Evolutionary conservation across 2,329 filamentous ascomycete species (phyloP).

Genomic region (Neofusicoccum ribis): DNA sequence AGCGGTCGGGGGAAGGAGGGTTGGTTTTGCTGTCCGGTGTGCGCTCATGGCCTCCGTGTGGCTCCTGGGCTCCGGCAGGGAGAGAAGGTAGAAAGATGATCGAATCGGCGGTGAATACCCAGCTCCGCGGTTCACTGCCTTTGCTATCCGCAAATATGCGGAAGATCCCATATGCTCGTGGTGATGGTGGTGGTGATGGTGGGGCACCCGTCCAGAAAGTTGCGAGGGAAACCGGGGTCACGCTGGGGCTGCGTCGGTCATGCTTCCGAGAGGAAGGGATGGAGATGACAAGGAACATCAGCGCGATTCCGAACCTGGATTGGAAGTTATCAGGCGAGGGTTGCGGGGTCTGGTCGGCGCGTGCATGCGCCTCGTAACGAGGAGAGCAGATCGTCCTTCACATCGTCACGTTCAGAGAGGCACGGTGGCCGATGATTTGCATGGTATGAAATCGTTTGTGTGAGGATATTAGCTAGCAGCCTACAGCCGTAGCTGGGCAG

Average conservation of each 20-base stretch:
- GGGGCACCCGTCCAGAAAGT: background rate
- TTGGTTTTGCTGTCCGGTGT: too few species aligned
- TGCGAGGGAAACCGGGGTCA: background rate
- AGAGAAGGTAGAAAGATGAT: background rate
- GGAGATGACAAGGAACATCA: background rate
- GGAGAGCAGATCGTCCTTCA: background rate
- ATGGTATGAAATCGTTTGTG: constrained; percentile 5
- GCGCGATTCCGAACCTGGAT: background rate
- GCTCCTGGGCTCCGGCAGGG: background rate
- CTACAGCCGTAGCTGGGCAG: constrained; percentile 4
- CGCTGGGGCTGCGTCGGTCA: background rate
- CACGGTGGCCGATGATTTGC: background rate
- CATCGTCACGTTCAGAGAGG: background rate
- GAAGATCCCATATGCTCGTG: background rate
- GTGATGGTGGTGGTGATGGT: background rate
- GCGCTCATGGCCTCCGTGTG: too few species aligned
- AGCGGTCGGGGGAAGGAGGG: too few species aligned
- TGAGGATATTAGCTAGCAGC: constrained; percentile 15
- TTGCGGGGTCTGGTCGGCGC: background rate
- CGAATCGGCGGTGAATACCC: background rate
- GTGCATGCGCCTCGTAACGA: background rate
- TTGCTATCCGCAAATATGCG: background rate
- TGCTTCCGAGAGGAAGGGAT: background rate
- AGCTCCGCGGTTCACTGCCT: background rate
- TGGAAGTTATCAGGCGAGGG: background rate